These are phyloP conservation scores for Talaromyces islandicus DNA, from an alignment of 2,329 filamentous ascomycete genomes.

Conservation along the genomic window DNA sequence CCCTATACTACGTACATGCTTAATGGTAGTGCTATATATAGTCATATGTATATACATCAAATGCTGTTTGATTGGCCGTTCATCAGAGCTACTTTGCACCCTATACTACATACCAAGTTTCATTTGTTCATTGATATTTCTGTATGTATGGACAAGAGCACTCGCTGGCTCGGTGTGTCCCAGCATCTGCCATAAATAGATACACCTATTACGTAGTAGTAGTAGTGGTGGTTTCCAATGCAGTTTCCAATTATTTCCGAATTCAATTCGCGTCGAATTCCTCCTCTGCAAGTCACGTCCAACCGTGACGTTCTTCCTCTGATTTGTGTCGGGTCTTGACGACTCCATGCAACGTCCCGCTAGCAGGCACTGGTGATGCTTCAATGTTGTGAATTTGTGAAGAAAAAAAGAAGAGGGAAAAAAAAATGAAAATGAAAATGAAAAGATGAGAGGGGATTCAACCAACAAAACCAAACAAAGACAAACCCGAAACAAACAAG, in stretches of 20 bases:
- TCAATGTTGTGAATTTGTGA: background rate
- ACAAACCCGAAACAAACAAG: background rate
- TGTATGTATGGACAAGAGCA: background rate
- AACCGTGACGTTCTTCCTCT: background rate
- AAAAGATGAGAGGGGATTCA: background rate
- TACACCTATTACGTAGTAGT: background rate
- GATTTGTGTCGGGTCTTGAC: background rate
- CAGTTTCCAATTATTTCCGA: background rate
- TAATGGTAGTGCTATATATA: background rate
- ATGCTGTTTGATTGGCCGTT: background rate
- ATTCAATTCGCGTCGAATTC: background rate
- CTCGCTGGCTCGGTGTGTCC: background rate
- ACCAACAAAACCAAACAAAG: background rate
- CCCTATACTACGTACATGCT: too few relatives aligned
- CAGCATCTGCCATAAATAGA: background rate
- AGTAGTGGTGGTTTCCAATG: background rate
- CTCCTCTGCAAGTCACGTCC: background rate
- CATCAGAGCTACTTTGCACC: background rate
- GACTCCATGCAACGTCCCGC: background rate
- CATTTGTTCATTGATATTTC: background rate
- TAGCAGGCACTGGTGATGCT: background rate
- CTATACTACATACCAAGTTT: background rate
- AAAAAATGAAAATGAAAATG: background rate
- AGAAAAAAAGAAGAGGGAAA: background rate
- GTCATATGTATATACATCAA: background rate